Evolutionary conservation across 768 basidiomycete genomes (phyloP).

Genomic region (Tulasnella sp.): DNA sequence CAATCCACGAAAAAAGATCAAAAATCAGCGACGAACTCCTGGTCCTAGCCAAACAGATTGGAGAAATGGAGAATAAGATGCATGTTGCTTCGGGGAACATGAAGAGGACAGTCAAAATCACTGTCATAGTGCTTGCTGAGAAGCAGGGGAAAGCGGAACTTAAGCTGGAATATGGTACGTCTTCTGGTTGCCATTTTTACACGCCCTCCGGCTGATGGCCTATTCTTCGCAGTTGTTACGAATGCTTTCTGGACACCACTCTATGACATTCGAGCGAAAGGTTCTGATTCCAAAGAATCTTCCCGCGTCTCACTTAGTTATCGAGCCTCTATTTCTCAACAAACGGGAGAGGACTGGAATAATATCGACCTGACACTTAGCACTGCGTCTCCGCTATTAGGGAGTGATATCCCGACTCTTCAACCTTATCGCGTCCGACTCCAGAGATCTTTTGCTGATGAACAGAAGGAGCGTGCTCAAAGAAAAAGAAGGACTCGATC

Average conservation of each 20-base stretch:
- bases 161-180: slow-evolving; percentile 42
- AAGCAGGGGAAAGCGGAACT: slow-evolving; percentile 30
- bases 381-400: slow-evolving; percentile 17
- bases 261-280: slow-evolving; percentile 18
- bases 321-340: slow-evolving; percentile 18
- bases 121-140: slow-evolving; percentile 34
- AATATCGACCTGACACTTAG: slow-evolving; percentile 15
- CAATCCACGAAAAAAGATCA: background rate
- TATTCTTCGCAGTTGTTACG: slow-evolving; percentile 15
- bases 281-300: background rate
- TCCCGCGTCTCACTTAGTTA: slow-evolving; percentile 14
- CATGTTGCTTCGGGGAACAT: slow-evolving; percentile 5
- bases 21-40: slow-evolving; percentile 9
- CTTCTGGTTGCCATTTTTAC: no score
- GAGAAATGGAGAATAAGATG: slow-evolving; percentile 27
- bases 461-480: no score
- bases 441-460: no score
- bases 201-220: no score
- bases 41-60: background rate
- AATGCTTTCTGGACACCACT: slow-evolving; percentile 17
- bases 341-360: slow-evolving; percentile 19
- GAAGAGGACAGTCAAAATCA: slow-evolving; percentile 25
- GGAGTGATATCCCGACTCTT: slow-evolving; percentile 15
- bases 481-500: no score
- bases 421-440: background rate